These are phyloP conservation scores for Thalia dealbata DNA, from an alignment of 176 grass and related monocot species.

Conservation along the genomic window DNA sequence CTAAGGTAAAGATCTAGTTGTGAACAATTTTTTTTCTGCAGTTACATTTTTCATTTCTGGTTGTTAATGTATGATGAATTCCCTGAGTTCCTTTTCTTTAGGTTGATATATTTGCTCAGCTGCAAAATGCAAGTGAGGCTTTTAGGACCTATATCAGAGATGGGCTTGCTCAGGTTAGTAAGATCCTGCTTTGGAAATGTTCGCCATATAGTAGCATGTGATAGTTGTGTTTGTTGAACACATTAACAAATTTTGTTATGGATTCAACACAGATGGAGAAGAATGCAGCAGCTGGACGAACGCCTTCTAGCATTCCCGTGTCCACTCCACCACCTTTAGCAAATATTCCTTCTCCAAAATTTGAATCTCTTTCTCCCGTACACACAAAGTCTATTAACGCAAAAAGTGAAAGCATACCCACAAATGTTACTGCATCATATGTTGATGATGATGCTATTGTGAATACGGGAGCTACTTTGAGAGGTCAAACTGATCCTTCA, in stretches of 20 bases:
- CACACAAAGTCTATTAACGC: constrained; percentile 56
- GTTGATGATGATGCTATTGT: constrained; percentile 35
- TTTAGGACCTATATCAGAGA: constrained; percentile 99
- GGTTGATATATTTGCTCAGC: constrained; percentile 99
- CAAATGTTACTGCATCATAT: constrained; percentile 4
- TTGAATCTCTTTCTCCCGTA: constrained; percentile 77
- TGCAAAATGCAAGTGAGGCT: constrained; percentile 97
- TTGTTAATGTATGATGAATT: constrained; percentile 2
- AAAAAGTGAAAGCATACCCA: constrained; percentile 29
- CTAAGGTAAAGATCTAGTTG: constrained; percentile 43
- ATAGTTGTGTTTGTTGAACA: constrained; percentile 1
- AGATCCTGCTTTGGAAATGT: neutral
- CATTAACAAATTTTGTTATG: constrained; percentile 15
- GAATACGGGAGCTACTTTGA: constrained; percentile 29
- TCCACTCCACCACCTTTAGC: constrained; percentile 87
- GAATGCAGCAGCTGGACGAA: constrained; percentile 74
- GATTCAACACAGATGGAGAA: constrained; percentile 77
- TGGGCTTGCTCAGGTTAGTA: constrained; percentile 72
- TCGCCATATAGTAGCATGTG: neutral
- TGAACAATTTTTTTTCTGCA: neutral
- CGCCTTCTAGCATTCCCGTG: constrained; percentile 76
- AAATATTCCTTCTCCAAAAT: constrained; percentile 77
- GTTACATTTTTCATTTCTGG: neutral
- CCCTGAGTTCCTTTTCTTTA: constrained; percentile 18
- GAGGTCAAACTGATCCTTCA: constrained; percentile 31